Percentiles rank a stretch among this genome's conserved stretches.
These are phyloP conservation scores for Pogostemon cablin DNA, from an alignment of 257 asterid genomes.

Conservation along the genomic window DNA sequence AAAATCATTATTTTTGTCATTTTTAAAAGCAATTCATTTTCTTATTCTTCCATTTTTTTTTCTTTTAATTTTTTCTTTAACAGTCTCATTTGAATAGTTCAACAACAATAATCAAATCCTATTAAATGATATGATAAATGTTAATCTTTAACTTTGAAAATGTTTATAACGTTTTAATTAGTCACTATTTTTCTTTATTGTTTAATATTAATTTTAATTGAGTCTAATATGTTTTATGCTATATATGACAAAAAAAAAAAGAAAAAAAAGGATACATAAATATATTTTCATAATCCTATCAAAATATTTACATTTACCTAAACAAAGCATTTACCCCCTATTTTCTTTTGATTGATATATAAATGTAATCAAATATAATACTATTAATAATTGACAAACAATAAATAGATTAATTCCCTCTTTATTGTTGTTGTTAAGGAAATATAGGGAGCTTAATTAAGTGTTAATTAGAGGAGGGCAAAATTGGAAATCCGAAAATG, in stretches of 20 bases:
- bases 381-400: too few species aligned
- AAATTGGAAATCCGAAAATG: slow-evolving; percentile 38
- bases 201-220: too few species aligned
- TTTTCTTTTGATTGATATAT: too few species aligned
- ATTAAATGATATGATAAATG: neutral
- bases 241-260: neutral
- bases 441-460: slow-evolving; percentile 23
- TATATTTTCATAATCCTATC: neutral
- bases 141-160: neutral
- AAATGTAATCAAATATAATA: too few species aligned
- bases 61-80: neutral
- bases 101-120: neutral
- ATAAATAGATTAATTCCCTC: neutral
- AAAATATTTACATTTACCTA: neutral
- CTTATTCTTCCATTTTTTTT: slow-evolving; percentile 3
- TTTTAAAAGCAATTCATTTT: neutral
- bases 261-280: too few species aligned
- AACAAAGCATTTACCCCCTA: too few species aligned
- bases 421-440: slow-evolving; percentile 32
- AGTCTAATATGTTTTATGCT: too few species aligned
- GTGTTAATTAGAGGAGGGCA: neutral
- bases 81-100: too few species aligned
- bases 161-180: neutral
- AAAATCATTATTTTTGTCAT: neutral
- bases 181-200: neutral